Evolutionary conservation across 2,329 filamentous ascomycete species (phyloP).

Genomic region (Pseudophaeomoniella oleicola): DNA sequence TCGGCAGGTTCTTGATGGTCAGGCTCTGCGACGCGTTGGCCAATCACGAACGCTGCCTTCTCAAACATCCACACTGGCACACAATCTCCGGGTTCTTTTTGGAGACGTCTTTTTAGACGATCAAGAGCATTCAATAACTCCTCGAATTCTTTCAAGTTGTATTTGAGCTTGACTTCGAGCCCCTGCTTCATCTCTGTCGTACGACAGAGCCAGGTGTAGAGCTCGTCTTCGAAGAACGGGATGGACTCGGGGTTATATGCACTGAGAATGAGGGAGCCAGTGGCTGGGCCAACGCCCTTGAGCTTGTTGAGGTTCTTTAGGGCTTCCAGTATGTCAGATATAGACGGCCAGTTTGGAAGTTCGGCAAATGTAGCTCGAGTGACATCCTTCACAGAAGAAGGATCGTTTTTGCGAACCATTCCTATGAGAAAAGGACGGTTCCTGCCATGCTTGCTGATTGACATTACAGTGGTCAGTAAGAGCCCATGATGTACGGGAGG

Average conservation of each 20-base stretch:
- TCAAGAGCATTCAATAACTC: conserved; percentile 14
- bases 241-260: conserved; percentile 14
- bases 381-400: background rate
- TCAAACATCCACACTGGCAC: conserved; percentile 18
- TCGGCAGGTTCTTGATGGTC: background rate
- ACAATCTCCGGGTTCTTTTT: background rate
- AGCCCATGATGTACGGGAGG: background rate
- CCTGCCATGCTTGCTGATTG: background rate
- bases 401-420: background rate
- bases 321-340: background rate
- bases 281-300: conserved; percentile 26
- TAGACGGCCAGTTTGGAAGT: background rate
- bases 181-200: conserved; percentile 8
- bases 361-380: background rate
- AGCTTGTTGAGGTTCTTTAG: conserved; percentile 12
- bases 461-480: background rate
- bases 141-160: conserved; percentile 23
- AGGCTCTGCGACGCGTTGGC: conserved; percentile 8
- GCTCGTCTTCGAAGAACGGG: conserved; percentile 29
- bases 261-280: conserved; percentile 26
- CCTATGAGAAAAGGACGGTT: background rate
- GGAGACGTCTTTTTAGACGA: background rate
- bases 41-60: conserved; percentile 22
- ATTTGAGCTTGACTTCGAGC: conserved; percentile 22
- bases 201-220: conserved; percentile 23